These are phyloP conservation scores for Ulmus americana DNA, from an alignment of 331 rosid genomes.

Conservation along the genomic window DNA sequence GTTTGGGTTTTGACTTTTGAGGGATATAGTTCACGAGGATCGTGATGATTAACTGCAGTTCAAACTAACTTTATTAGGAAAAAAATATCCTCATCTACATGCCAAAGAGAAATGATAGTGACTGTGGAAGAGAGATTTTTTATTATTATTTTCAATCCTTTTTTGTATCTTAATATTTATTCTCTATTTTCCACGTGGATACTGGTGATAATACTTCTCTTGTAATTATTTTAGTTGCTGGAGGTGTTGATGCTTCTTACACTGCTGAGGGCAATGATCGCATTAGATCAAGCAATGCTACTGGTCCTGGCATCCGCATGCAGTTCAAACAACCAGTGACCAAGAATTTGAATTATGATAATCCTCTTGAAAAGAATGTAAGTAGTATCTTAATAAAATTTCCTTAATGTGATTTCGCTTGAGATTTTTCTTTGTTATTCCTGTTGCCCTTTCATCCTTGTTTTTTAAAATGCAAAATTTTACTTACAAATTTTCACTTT, in stretches of 20 bases:
- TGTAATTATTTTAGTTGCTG: slow-evolving; percentile 20
- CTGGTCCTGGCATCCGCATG: slow-evolving; percentile 57
- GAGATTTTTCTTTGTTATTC: background rate
- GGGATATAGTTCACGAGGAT: no score
- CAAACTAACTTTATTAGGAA: background rate
- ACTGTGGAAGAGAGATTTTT: background rate
- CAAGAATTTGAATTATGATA: slow-evolving; percentile 49
- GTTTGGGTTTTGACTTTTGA: slow-evolving; percentile 6
- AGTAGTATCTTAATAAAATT: slow-evolving; percentile 19
- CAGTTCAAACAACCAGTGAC: slow-evolving; percentile 59
- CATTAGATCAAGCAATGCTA: slow-evolving; percentile 46
- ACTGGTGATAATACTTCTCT: slow-evolving; percentile 1
- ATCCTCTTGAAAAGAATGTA: slow-evolving; percentile 64
- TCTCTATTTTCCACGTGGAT: slow-evolving; percentile 6
- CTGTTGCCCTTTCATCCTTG: background rate
- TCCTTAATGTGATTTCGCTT: background rate
- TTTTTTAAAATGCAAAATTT: slow-evolving; percentile 2
- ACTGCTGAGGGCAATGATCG: slow-evolving; percentile 53
- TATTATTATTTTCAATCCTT: background rate
- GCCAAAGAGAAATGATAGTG: background rate
- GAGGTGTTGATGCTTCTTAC: slow-evolving; percentile 32
- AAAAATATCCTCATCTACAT: background rate
- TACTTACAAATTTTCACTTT: slow-evolving; percentile 6
- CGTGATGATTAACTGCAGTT: background rate
- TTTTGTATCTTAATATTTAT: background rate